Evolutionary conservation across 768 basidiomycete genomes (phyloP).

Genomic region (Mycena amicta): DNA sequence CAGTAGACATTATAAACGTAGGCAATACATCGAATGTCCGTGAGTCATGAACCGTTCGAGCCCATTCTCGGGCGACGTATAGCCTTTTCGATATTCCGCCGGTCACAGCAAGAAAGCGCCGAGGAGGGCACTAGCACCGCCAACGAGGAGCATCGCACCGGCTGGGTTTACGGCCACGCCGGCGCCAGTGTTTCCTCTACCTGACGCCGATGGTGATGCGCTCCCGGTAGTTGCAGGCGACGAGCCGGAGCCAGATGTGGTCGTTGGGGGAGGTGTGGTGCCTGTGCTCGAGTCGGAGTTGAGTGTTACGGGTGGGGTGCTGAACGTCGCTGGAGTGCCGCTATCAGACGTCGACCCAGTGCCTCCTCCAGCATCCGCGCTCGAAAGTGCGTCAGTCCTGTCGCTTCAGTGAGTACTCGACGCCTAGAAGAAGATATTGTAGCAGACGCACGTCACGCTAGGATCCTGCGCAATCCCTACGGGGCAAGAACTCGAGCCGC

Average conservation of each 20-base stretch:
- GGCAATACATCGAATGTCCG: no score
- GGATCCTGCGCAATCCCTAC: constrained; percentile 4
- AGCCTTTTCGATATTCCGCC: no score
- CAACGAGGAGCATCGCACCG: background rate
- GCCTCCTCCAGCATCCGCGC: background rate
- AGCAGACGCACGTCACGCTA: constrained; percentile 8
- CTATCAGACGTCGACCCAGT: background rate
- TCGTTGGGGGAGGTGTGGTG: background rate
- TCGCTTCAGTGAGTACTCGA: background rate
- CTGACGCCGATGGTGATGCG: no score
- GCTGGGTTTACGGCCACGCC: background rate
- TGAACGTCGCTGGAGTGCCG: background rate
- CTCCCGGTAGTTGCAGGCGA: no score
- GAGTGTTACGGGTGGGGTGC: background rate
- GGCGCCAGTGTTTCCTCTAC: no score
- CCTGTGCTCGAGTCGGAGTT: background rate
- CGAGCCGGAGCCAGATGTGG: background rate
- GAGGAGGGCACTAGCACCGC: background rate
- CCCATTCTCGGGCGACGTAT: no score
- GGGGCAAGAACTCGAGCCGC: constrained; percentile 4
- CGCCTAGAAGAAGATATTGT: background rate
- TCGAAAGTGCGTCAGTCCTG: background rate
- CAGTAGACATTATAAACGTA: no score
- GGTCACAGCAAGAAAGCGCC: background rate
- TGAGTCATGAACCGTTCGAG: no score